Evolutionary conservation across 2,329 filamentous ascomycete species (phyloP).

Genomic region (Aotearoamyces nothofagi): DNA sequence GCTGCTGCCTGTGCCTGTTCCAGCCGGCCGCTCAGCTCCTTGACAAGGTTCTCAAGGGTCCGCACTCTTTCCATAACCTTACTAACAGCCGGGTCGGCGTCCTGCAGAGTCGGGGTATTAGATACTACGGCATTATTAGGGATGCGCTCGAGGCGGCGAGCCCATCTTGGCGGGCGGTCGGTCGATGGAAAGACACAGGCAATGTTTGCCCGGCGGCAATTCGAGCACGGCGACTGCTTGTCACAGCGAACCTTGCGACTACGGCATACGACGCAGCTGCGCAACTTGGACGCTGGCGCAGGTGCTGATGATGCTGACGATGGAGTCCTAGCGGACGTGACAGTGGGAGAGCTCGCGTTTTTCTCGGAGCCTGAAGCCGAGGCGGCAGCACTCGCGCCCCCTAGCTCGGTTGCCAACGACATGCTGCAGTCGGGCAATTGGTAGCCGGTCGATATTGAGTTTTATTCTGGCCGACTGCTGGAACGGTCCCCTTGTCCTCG

Average conservation of each 20-base stretch:
- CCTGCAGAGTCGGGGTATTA: constrained; percentile 6
- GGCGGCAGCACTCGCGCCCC: no score
- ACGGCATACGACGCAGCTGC: constrained; percentile 35
- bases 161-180: constrained; percentile 37
- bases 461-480: no score
- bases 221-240: constrained; percentile 38
- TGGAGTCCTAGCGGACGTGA: no score
- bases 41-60: constrained; percentile 34
- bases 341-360: no score
- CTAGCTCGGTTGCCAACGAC: no score
- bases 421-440: no score
- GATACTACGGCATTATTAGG: constrained; percentile 16
- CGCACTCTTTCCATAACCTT: constrained; percentile 33
- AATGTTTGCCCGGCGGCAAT: constrained; percentile 36
- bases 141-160: constrained; percentile 31
- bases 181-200: constrained; percentile 32
- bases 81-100: constrained; percentile 14
- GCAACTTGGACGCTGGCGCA: constrained; percentile 20
- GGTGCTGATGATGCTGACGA: no score
- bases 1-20: constrained; percentile 24
- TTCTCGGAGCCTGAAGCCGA: no score
- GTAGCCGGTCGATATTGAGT: no score
- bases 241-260: constrained; percentile 42
- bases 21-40: constrained; percentile 30
- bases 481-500: no score